Conservation (phyloP, 2,329 filamentous ascomycete species). For the Bipolaris oryzae region DNA sequence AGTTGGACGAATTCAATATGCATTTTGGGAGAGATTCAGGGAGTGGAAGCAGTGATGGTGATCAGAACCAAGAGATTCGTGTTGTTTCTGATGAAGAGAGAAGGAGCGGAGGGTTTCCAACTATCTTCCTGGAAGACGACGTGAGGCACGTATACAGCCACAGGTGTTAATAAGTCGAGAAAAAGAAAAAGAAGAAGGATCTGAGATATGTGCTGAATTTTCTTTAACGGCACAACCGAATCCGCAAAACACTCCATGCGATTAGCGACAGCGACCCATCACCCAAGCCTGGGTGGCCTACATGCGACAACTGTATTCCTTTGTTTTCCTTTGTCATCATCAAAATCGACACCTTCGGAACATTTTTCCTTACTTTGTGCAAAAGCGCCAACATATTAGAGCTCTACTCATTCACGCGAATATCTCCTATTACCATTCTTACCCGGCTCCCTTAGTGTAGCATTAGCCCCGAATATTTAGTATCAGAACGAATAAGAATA, state of each 20-base stretch:
- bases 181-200: too few relatives aligned
- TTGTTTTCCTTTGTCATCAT: not conserved
- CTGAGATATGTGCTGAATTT: not conserved
- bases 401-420: not conserved
- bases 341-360: not conserved
- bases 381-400: not conserved
- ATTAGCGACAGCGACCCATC: not conserved
- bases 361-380: not conserved
- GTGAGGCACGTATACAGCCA: not conserved
- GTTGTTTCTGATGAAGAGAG: not conserved
- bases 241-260: not conserved
- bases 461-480: not conserved
- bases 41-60: not conserved
- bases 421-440: not conserved
- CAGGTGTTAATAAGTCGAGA: too few relatives aligned
- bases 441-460: not conserved
- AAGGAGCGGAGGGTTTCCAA: not conserved
- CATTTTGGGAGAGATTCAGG: not conserved
- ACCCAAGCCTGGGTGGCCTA: not conserved
- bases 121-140: constrained; percentile 2
- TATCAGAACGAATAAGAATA: not conserved
- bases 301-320: not conserved
- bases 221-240: not conserved
- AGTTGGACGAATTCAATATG: constrained; percentile 3
- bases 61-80: not conserved